Percentiles rank a stretch among this genome's conserved stretches.
These are phyloP conservation scores for Magnusiomyces paraingens DNA, from an alignment of 1,139 yeast genomes.

Conservation along the genomic window DNA sequence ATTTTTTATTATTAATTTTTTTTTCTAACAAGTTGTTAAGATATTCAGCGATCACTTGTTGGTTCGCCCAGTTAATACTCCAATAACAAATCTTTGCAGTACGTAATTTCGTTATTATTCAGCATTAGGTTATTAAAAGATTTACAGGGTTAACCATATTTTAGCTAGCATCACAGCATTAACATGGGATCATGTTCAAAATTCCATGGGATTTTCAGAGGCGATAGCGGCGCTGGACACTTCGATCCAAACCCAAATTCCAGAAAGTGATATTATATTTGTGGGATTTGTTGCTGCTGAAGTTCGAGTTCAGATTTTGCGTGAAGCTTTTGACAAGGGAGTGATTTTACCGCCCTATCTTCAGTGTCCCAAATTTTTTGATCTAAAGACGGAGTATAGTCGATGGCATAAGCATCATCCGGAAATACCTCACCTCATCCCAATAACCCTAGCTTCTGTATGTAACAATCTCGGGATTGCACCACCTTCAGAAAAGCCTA, in stretches of 20 bases:
- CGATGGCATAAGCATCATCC: slow-evolving; percentile 68
- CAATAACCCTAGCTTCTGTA: slow-evolving; percentile 46
- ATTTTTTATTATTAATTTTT: background rate
- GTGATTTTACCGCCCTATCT: slow-evolving; percentile 67
- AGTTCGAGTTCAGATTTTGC: slow-evolving; percentile 65
- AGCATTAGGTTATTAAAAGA: background rate
- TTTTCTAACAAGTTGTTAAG: slow-evolving; percentile 9
- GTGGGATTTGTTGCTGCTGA: slow-evolving; percentile 64
- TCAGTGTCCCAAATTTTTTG: slow-evolving; percentile 72
- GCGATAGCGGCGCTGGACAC: slow-evolving; percentile 51
- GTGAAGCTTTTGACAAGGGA: slow-evolving; percentile 75
- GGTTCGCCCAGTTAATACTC: slow-evolving; percentile 61
- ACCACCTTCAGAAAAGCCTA: slow-evolving; percentile 6
- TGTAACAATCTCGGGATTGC: slow-evolving; percentile 56
- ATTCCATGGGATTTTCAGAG: slow-evolving; percentile 46
- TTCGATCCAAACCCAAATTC: slow-evolving; percentile 41
- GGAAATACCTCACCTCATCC: slow-evolving; percentile 49
- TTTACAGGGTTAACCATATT: background rate
- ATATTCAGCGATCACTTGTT: slow-evolving; percentile 41
- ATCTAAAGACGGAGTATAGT: slow-evolving; percentile 62
- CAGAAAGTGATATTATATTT: slow-evolving; percentile 52
- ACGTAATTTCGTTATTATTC: slow-evolving; percentile 11
- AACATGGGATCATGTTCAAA: slow-evolving; percentile 59
- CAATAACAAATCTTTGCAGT: slow-evolving; percentile 57
- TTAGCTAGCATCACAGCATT: slow-evolving; percentile 36